A percentile compares a stretch with the other conserved stretches of the same genome.
phyloP scores from a whole-genome alignment of 768 basidiomycete species.

The Lactarius deliciosus region DNA sequence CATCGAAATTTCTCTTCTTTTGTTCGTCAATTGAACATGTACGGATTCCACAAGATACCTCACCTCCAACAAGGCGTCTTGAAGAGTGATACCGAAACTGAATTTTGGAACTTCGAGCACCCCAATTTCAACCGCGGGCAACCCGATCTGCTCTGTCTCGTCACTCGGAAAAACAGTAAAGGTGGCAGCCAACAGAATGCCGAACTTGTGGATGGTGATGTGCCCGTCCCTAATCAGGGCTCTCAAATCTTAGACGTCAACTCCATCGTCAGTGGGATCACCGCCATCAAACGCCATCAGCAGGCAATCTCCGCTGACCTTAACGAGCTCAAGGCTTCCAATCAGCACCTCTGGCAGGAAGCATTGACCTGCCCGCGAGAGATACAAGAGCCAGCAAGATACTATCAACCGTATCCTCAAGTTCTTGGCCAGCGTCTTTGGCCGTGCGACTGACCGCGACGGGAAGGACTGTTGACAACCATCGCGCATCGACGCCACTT shows the following conservation, averaged over 20 bases:
- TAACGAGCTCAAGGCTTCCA: constrained; percentile 82
- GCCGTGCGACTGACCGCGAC: constrained; percentile 43
- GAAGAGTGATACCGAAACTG: constrained; percentile 74
- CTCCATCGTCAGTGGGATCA: constrained; percentile 76
- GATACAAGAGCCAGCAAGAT: constrained; percentile 91
- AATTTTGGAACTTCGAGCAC: constrained; percentile 91
- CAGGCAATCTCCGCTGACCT: constrained; percentile 87
- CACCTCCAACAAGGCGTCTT: constrained; percentile 95
- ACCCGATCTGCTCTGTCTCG: constrained; percentile 82
- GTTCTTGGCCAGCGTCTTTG: constrained; percentile 92
- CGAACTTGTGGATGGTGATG: constrained; percentile 23
- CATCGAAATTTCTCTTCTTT: constrained; percentile 94
- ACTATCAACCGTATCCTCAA: constrained; percentile 94
- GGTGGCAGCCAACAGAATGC: constrained; percentile 21
- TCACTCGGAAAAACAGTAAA: constrained; percentile 71
- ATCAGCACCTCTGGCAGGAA: constrained; percentile 92
- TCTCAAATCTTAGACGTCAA: constrained; percentile 72
- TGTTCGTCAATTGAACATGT: constrained; percentile 94
- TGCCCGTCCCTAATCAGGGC: constrained; percentile 33
- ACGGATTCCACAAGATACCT: constrained; percentile 92
- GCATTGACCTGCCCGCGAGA: constrained; percentile 71
- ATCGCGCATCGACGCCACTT: constrained; percentile 37
- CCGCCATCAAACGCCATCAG: constrained; percentile 89
- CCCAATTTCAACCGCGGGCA: constrained; percentile 86
- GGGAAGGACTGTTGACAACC: constrained; percentile 40